Conservation (phyloP, 805 yeast genomes). For the Wickerhamiella slavikovae region DNA sequence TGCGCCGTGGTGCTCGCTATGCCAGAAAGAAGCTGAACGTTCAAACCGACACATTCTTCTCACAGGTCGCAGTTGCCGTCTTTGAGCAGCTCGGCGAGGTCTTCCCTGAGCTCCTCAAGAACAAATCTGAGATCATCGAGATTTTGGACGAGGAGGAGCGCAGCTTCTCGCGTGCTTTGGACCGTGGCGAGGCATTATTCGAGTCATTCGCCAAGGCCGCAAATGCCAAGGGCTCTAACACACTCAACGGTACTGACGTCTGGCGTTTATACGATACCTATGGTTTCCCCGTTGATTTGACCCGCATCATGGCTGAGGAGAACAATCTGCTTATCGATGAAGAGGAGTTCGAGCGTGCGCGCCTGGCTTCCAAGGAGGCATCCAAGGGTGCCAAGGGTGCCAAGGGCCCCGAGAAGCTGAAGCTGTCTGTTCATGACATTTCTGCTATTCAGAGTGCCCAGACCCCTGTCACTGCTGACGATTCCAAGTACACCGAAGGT, state of each 20-base stretch:
- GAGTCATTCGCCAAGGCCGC: conserved; percentile 84
- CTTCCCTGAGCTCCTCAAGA: conserved; percentile 76
- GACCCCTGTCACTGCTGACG: conserved; percentile 69
- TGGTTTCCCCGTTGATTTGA: conserved; percentile 97
- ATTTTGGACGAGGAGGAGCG: conserved; percentile 91
- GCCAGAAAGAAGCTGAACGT: conserved; percentile 91
- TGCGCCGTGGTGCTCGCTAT: conserved; percentile 95
- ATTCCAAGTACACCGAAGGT: conserved; percentile 43
- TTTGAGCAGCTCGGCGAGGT: conserved; percentile 70
- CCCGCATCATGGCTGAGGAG: conserved; percentile 97
- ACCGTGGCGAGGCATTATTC: conserved; percentile 92
- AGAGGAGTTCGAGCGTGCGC: conserved; percentile 79
- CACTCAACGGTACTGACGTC: conserved; percentile 80
- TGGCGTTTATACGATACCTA: conserved; percentile 98
- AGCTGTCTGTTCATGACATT: conserved; percentile 80
- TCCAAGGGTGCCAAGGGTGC: conserved; percentile 70
- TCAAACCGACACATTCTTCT: conserved; percentile 87
- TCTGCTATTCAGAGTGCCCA: conserved; percentile 41
- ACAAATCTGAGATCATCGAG: conserved; percentile 60
- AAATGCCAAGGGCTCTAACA: conserved; percentile 47
- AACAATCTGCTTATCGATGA: conserved; percentile 85
- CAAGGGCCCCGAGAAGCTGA: conserved; percentile 37
- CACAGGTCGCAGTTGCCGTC: conserved; percentile 77
- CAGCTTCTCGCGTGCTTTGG: conserved; percentile 85
- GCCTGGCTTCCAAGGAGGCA: conserved; percentile 76